phyloP scores from a whole-genome alignment of 2,329 filamentous ascomycete genomes.

The Didymella arachidicola region DNA sequence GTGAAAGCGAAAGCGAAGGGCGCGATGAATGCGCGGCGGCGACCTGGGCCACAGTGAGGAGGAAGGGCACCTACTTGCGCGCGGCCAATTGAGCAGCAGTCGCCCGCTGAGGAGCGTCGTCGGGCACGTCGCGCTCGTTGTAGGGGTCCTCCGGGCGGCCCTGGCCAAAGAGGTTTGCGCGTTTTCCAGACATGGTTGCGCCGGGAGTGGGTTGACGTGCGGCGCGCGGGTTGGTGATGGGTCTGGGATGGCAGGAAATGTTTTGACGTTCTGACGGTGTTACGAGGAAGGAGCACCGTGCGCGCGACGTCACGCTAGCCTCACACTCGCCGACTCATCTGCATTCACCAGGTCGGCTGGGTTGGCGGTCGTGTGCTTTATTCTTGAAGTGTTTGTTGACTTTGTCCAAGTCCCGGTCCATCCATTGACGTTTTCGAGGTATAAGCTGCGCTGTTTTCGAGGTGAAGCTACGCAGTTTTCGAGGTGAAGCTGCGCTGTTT shows the following conservation, averaged over 20 bases:
- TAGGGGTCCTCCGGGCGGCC: slow-evolving; percentile 40
- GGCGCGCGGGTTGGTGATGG: slow-evolving; percentile 18
- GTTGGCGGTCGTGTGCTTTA: too few relatives aligned
- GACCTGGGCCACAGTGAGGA: slow-evolving; percentile 10
- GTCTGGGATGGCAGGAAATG: slow-evolving; percentile 17
- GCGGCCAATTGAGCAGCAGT: slow-evolving; percentile 63
- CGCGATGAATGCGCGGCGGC: background rate
- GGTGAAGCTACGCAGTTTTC: too few relatives aligned
- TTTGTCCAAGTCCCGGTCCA: too few relatives aligned
- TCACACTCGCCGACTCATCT: background rate
- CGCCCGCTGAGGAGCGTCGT: slow-evolving; percentile 59
- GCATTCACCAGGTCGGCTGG: background rate
- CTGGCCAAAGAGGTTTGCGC: slow-evolving; percentile 39
- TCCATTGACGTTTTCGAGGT: too few relatives aligned
- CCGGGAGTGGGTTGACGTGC: slow-evolving; percentile 19
- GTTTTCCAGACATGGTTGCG: slow-evolving; percentile 43
- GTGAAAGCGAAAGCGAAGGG: background rate
- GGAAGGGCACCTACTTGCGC: slow-evolving; percentile 60
- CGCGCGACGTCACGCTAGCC: slow-evolving; percentile 13
- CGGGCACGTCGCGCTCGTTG: slow-evolving; percentile 45
- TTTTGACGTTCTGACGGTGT: slow-evolving; percentile 19
- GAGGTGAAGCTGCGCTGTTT: too few relatives aligned
- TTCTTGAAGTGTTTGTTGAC: too few relatives aligned
- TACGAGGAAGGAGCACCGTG: slow-evolving; percentile 9
- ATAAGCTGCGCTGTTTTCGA: too few relatives aligned